Conservation (phyloP, 345 rosid genomes). For the Mangifera indica region DNA sequence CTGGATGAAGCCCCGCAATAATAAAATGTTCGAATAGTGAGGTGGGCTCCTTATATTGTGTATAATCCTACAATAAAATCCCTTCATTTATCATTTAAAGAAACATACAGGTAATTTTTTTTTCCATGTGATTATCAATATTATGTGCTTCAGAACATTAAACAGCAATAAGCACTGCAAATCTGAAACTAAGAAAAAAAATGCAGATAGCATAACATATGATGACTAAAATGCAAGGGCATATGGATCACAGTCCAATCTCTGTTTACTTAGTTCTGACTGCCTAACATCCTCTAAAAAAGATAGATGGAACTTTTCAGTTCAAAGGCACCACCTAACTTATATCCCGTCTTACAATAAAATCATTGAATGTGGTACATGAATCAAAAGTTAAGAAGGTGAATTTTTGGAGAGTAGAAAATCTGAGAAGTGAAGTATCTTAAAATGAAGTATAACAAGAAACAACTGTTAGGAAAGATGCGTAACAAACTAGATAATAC, state of each 20-base stretch:
- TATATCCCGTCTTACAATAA: not conserved
- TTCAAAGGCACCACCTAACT: not conserved
- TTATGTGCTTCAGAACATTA: not conserved
- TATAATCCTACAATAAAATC: constrained; percentile 55
- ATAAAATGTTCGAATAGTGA: constrained; percentile 87
- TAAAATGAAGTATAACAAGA: not conserved
- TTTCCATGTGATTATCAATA: constrained; percentile 1
- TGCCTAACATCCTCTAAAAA: not conserved
- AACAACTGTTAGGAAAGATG: not conserved
- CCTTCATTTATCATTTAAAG: constrained; percentile 18
- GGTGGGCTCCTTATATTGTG: constrained; percentile 66
- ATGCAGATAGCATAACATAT: not conserved
- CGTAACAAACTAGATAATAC: not conserved
- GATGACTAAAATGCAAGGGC: constrained; percentile 1
- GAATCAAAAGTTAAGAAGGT: not conserved
- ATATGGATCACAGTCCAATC: not conserved
- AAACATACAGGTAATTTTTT: not conserved
- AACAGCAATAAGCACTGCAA: not conserved
- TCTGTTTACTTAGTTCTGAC: not conserved
- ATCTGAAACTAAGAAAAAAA: not conserved
- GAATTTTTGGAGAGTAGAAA: not conserved
- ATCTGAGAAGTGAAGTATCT: not conserved
- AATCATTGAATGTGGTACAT: not conserved
- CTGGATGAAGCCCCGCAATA: constrained; percentile 84
- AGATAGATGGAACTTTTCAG: not conserved